Evolutionary conservation across 495 filamentous ascomycete genomes (phyloP), one percentile per base, ranked within the genome.

Genomic region (Penicillium arizonense): DNA sequence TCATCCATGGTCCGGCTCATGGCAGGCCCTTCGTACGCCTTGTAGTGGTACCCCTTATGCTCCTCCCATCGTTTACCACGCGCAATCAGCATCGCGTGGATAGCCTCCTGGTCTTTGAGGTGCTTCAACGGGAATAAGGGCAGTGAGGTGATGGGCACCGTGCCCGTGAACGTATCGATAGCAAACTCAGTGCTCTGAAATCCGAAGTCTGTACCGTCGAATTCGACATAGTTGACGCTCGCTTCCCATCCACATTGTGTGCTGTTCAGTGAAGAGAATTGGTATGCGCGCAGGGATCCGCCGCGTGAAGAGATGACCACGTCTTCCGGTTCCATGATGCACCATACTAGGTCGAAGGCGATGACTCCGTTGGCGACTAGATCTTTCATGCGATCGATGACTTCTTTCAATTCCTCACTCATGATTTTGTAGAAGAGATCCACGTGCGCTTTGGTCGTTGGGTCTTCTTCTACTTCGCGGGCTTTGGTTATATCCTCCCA

Each of bases 11-110:
- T 6, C 5, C 32, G 34, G 18, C 44, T 69, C 58, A 73, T 67
- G 5, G 66, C 75, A 36, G 77, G 57, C 18, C 83, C 86, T 18
- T 77, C 67, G 59, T 87, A 87, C 7, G 73, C 63, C 57, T 80
- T 83, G 71, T 86, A 87, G 56, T 85, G 78, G 37, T 78, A 80
- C 0, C 86, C 84, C 33, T 75, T 74, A n/a, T 84, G 73, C 35
- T 65, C 58, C 52, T 82, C 74, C 53, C 82, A 85, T 13, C 62
- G 49, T 52, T 69, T 69, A 10, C 82, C 83, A 8, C 77, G 70
- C 44, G 70, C 65, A 5, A 74, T 63, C 33, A 85, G 61, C 4
- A 61, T 36, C 18, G 68, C 26, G 0, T 55, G 56, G 18, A 68
- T 51, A 3, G 45, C 28, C 0, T 52, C 55, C 18, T 61, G 59